phyloP scores from a whole-genome alignment of 495 filamentous ascomycete genomes.

The Aspergillus bertholletiae region DNA sequence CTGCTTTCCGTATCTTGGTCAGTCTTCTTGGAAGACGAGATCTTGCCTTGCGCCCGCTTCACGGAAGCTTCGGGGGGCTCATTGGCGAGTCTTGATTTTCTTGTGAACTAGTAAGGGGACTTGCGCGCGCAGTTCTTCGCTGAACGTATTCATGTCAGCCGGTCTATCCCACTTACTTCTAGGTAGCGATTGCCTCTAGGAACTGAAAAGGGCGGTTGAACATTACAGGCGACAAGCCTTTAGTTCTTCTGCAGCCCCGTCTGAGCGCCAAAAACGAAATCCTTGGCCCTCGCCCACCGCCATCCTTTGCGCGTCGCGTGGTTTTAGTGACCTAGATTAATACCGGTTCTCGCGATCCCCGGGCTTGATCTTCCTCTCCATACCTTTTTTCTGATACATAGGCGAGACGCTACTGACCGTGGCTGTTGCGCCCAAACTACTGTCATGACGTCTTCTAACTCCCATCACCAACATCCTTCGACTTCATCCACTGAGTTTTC shows the following conservation, averaged over 20 bases:
- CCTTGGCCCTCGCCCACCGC: not conserved
- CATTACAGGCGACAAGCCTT: not conserved
- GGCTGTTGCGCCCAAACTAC: not conserved
- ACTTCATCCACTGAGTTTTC: conserved; percentile 29
- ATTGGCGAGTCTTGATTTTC: not conserved
- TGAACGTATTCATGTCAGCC: not conserved
- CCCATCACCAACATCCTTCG: conserved; percentile 30
- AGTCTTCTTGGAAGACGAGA: not conserved
- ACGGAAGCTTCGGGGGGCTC: not conserved
- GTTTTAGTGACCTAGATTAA: not conserved
- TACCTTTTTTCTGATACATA: not conserved
- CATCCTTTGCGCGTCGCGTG: not conserved
- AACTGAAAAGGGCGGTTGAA: not conserved
- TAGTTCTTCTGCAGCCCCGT: not conserved
- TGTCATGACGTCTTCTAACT: conserved; percentile 31
- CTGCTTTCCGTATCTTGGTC: not conserved
- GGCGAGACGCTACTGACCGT: not conserved
- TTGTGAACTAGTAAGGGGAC: conserved; percentile 1
- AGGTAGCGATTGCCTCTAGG: not conserved
- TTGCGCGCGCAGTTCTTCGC: not conserved
- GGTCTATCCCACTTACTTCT: not conserved
- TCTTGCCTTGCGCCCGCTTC: not conserved
- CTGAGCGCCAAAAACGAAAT: not conserved
- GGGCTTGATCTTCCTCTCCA: not conserved
- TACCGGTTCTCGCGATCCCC: not conserved